Evolutionary conservation across 2,329 filamentous ascomycete genomes (phyloP), one percentile per base, ranked within the genome.

Genomic region (Botryotinia globosa): DNA sequence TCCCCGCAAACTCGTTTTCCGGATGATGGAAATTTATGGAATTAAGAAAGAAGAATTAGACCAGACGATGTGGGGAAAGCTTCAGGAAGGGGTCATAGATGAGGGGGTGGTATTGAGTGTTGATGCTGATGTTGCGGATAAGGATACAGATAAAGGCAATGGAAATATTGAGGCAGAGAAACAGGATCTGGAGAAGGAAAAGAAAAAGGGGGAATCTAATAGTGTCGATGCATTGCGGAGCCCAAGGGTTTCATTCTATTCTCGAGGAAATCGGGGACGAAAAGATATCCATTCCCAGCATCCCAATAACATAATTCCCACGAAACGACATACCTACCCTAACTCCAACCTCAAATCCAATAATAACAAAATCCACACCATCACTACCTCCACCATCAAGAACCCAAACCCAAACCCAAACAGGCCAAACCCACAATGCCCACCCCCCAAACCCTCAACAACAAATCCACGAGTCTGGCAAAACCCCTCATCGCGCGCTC

Each of bases 11-110:
- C 56, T 79, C 5, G 62, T 78, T 1, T 32, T 20, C 2, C 68
- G 73, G 1, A 76, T 79, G 64, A 78, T 79, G 77, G 74, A 76
- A 20, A 51, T 76, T 1, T 79, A 79, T 45, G 51, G 70, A 10
- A 79, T 79, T 37, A 39, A 45, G 2, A 74, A 79, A 32, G 20
- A 42, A 7, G 77, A 79, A 65, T 71, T 79, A 1, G 70, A 72
- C 44, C 75, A 74, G 0, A 69, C 71, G 7, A 74, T 72, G 20
- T 62, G 77, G 0, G 69, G 65, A 0, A 74, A 74, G 34, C 77
- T 78, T 42, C 48, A 59, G 25, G 68, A 45, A 5, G 56, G 37
- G 29, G 58, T 65, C 10, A 56, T 69, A 62, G 74, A 75, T 32
- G 76, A 76, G 51, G 75, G 74, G 0, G 72, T 76, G 10, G 71